These are phyloP conservation scores for Rubus parviflorus DNA, from an alignment of 306 rosid genomes.

Conservation along the genomic window DNA sequence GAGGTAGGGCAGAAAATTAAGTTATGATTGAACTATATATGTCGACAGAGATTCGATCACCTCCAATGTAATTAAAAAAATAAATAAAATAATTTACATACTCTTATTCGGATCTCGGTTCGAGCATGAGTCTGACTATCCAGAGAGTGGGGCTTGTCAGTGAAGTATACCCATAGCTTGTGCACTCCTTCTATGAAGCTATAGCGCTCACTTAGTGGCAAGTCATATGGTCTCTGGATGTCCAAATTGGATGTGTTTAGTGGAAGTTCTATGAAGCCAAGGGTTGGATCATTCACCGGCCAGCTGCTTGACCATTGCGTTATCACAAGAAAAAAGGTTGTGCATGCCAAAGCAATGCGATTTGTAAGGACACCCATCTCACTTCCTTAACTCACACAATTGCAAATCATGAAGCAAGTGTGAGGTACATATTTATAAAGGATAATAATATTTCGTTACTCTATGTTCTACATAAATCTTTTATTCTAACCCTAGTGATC, in stretches of 20 bases:
- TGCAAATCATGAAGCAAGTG: too few species aligned
- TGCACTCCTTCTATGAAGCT: conserved; percentile 1
- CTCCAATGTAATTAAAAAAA: too few species aligned
- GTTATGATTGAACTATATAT: too few species aligned
- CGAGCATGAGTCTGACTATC: conserved; percentile 1
- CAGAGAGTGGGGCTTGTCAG: conserved; percentile 5
- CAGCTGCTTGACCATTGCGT: not conserved
- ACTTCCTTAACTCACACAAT: too few species aligned
- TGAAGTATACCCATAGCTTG: conserved; percentile 8
- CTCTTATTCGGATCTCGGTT: conserved; percentile 7
- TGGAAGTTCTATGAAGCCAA: not conserved
- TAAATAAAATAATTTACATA: not conserved
- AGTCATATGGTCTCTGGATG: conserved; percentile 4
- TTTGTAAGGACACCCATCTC: too few species aligned
- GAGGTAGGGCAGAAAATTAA: too few species aligned
- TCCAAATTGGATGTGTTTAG: conserved; percentile 14
- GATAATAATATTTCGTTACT: too few species aligned
- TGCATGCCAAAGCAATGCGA: not conserved
- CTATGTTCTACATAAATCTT: too few species aligned
- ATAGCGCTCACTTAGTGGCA: not conserved
- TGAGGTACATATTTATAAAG: too few species aligned
- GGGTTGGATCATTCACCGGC: conserved; percentile 11
- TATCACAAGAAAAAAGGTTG: not conserved
- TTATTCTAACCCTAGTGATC: too few species aligned
- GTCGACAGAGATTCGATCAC: too few species aligned